These are phyloP conservation scores for Leishmania tropica DNA, from an alignment of 208 protist genomes.

Conservation along the genomic window DNA sequence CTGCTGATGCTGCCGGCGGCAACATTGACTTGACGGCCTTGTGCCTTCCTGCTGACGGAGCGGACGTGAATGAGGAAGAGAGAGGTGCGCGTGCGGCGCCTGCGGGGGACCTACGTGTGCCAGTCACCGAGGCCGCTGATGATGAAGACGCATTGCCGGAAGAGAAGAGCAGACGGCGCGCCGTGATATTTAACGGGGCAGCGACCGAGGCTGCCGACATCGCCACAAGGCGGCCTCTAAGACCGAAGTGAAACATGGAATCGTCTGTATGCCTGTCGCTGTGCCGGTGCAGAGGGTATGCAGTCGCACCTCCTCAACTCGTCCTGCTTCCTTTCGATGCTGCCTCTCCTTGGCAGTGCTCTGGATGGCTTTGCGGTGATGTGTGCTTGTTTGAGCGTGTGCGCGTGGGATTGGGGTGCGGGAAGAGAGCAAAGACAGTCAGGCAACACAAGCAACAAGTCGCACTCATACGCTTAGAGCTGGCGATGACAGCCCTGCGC, in stretches of 20 bases:
- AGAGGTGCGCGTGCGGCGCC: not conserved
- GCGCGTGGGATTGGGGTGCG: not conserved
- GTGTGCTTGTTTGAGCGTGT: not conserved
- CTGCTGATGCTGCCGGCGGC: not conserved
- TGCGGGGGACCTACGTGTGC: not conserved
- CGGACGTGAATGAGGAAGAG: not conserved
- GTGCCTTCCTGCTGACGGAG: not conserved
- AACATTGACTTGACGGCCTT: not conserved
- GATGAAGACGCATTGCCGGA: slow-evolving; percentile 1
- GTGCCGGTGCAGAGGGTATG: not conserved
- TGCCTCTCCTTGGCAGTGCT: not conserved
- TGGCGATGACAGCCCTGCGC: not conserved
- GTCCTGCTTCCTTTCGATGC: not conserved
- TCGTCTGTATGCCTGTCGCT: not conserved
- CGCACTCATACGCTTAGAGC: not conserved
- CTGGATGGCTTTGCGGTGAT: not conserved
- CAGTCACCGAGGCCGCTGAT: not conserved
- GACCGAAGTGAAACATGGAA: not conserved
- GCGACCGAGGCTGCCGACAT: not conserved
- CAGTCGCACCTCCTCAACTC: not conserved
- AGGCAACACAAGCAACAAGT: not conserved
- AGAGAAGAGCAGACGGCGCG: not conserved
- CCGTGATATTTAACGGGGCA: not conserved
- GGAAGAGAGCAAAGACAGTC: not conserved
- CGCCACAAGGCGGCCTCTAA: not conserved